phyloP scores from a whole-genome alignment of 306 rosid species.

The Luffa aegyptiaca region DNA sequence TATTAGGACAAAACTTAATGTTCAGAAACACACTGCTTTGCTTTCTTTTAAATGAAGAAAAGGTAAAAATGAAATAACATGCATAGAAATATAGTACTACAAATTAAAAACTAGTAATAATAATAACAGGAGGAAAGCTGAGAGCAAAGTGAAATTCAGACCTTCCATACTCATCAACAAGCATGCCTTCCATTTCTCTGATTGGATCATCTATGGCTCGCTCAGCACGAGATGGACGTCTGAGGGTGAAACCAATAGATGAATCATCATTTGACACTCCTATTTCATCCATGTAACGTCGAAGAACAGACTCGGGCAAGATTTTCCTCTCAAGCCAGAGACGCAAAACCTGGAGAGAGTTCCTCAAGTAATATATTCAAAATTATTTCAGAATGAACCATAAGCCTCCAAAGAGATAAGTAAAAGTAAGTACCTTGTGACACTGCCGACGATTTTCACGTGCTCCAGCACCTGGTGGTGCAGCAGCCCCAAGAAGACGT shows the following conservation, averaged over 20 bases:
- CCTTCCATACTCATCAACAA: constrained; percentile 99
- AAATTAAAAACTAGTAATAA: neutral
- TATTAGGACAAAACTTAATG: neutral
- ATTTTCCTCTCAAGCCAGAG: constrained; percentile 98
- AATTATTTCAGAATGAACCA: neutral
- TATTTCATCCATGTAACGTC: constrained; percentile 80
- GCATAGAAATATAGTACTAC: neutral
- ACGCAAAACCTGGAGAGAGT: constrained; percentile 62
- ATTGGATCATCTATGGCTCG: constrained; percentile 95
- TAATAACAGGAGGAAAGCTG: neutral
- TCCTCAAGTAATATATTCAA: neutral
- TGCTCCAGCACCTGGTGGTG: constrained; percentile 82
- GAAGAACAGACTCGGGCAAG: constrained; percentile 74
- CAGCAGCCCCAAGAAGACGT: constrained; percentile 96
- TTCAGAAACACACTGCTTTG: neutral
- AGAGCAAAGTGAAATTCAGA: constrained; percentile 20
- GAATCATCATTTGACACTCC: constrained; percentile 83
- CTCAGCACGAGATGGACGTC: constrained; percentile 97
- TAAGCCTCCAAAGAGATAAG: neutral
- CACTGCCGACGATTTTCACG: constrained; percentile 99
- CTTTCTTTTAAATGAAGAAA: neutral
- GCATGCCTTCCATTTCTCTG: constrained; percentile 99
- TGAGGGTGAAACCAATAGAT: constrained; percentile 44
- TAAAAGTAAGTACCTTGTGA: constrained; percentile 55
- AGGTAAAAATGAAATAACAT: neutral